phyloP scores from a whole-genome alignment of 1,284 basidiomycete genomes.

The Chiua sp. region DNA sequence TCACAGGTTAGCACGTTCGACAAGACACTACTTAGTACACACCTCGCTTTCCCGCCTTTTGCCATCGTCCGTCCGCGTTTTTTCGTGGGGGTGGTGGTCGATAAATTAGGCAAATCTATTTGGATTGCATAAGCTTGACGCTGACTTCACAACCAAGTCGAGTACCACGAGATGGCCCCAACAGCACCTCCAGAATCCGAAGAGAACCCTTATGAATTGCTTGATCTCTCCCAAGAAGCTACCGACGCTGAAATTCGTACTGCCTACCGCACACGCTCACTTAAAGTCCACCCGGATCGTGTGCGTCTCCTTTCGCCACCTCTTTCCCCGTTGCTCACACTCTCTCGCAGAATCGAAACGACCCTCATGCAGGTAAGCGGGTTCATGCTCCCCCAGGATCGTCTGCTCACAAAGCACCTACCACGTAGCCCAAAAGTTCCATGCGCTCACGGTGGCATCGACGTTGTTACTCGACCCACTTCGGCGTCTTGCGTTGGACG shows the following conservation, averaged over 20 bases:
- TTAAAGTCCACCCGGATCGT: conserved; percentile 90
- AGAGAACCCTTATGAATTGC: conserved; percentile 77
- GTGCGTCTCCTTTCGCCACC: conserved; percentile 48
- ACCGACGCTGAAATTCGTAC: conserved; percentile 85
- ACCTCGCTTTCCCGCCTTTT: conserved; percentile 62
- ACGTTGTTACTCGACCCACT: conserved; percentile 86
- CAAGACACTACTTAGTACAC: conserved; percentile 18
- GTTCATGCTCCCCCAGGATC: background rate
- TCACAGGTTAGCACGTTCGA: background rate
- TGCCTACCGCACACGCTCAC: conserved; percentile 82
- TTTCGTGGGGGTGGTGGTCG: background rate
- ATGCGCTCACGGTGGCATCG: conserved; percentile 86
- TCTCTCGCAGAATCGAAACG: conserved; percentile 70
- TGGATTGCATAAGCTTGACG: conserved; percentile 15
- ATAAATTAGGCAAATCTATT: conserved; percentile 7
- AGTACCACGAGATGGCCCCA: conserved; percentile 19
- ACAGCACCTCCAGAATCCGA: conserved; percentile 47
- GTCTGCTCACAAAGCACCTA: background rate
- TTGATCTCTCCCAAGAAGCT: conserved; percentile 69
- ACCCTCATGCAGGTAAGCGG: conserved; percentile 72
- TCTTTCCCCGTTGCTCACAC: background rate
- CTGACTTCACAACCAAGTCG: background rate
- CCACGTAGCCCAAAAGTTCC: conserved; percentile 76
- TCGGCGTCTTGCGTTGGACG: conserved; percentile 84
- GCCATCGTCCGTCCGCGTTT: conserved; percentile 22